Evolutionary conservation across 352 stramenopile genomes (phyloP), one percentile per base, ranked within the genome.

Genomic region (Plasmopara muralis): DNA sequence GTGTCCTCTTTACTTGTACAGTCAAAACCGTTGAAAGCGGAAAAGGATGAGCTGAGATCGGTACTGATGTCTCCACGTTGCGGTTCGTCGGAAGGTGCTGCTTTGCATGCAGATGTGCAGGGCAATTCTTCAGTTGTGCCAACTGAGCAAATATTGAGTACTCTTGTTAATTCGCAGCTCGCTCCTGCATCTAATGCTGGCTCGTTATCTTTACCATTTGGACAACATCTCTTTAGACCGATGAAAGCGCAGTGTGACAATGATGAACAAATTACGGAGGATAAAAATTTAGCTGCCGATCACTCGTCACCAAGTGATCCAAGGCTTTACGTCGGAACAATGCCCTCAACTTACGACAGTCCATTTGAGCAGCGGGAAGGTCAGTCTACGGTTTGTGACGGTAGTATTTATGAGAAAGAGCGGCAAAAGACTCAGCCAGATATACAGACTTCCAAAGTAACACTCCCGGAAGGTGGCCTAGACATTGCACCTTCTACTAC

Each of bases 1-100:
- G 50, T 39, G 8, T 16, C 52, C 0, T 2, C 20, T 37, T 15
- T 29, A 39, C 12, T 14, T 28, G 29, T 33, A 35, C 16, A 53
- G 4, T 8, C 33, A 50, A 3, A 20, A 12, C 39, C 43, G 9
- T 47, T 9, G 8, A 35, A 35, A 20, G 14, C 9, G 31, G 46
- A 47, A 33, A 48, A 59, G 14, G 47, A 75, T 20, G 47, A 62
- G 38, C 50, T 82, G 5, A 69, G 54, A 49, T 55, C 47, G 9
- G 56, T 66, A 34, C 30, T 66, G 9, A 52, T 54, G 53, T 66
- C 58, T 9, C 53, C 58, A n/a, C 53, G 43, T 18, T 39, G 12
- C 46, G 25, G 9, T 20, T 37, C 52, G 43, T 20, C 6, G 20
- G 43, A 53, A 54, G 34, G 12, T 14, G 15, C 30, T 8, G 38